These are phyloP conservation scores for Vairimorpha apis DNA, from an alignment of 371 early-diverging fungal genomes.

Conservation along the genomic window DNA sequence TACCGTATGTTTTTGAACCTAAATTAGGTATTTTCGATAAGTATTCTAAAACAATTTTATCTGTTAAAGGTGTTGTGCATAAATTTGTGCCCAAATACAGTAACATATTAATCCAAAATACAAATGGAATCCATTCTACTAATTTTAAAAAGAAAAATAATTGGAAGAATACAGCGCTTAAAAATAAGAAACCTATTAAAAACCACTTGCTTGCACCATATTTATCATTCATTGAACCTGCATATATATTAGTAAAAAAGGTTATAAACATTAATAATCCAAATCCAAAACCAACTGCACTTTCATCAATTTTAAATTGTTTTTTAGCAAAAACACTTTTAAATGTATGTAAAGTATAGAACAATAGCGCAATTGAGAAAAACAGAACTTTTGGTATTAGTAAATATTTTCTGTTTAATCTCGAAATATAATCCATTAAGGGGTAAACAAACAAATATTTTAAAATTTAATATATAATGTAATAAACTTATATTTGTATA, in stretches of 20 bases:
- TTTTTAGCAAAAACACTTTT: conserved; percentile 55
- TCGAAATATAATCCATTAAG: conserved; percentile 35
- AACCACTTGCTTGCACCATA: conserved; percentile 52
- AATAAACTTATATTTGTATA: too few relatives aligned
- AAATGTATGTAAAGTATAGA: conserved; percentile 62
- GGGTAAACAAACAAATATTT: conserved; percentile 4
- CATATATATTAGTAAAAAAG: conserved; percentile 62
- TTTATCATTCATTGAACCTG: conserved; percentile 61
- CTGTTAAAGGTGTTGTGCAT: conserved; percentile 53
- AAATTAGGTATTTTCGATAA: conserved; percentile 48
- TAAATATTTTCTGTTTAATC: conserved; percentile 53
- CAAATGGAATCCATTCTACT: background rate
- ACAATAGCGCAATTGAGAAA: conserved; percentile 57
- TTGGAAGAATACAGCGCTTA: conserved; percentile 54
- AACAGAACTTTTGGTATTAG: conserved; percentile 61
- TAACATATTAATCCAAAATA: conserved; percentile 51
- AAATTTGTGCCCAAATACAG: conserved; percentile 50
- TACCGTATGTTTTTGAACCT: conserved; percentile 60
- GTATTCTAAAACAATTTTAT: conserved; percentile 60
- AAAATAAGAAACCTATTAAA: conserved; percentile 44
- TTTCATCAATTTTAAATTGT: conserved; percentile 40
- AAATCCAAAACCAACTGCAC: conserved; percentile 22
- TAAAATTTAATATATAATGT: too few relatives aligned
- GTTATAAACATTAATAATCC: conserved; percentile 49
- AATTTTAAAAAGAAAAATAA: conserved; percentile 46